Evolutionary conservation across 192 early-diverging fungal species (phyloP), one percentile per base, ranked within the genome.

Genomic region (Lobosporangium transversale): DNA sequence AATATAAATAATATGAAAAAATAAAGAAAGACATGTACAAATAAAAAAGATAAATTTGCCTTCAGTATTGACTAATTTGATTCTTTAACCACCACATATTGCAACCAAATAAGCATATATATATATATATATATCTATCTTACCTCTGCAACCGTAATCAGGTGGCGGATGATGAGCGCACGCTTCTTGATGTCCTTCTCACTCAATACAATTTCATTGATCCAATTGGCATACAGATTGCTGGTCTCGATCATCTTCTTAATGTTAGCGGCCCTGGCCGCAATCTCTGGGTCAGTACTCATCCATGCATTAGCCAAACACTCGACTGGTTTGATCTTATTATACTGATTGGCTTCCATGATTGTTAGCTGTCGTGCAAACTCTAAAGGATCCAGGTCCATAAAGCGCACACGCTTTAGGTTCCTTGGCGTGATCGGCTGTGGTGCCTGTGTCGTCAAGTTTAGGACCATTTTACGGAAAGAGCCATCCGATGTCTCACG

Each of bases 311-410:
- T 94, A 65, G 91, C 88, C 48, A 99, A 79, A 65, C 94, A 97
- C 81, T 99, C 97, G 6, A 89, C 85, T 18, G 94, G 92, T 43
- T 89, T 86, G 66, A 99, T 93, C 63, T 87, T 85, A 73, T 87
- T 91, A 68, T 92, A 98, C 14, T 89, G 67, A 31, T 85, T 89
- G 11, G 86, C 89, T 62, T 97, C 96, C 84, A 96, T 89, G 64
- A 99, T 86, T 10, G 97, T 99, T 64, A 99, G 84, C 79, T 99
- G 97, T 21, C 97, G 87, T 1, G 95, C 96, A 47, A 98, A 85
- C 79, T 99, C 97, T 48, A 93, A 79, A 6, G 97, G 88, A 69
- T 97, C 94, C 56, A 99, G 76, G 56, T 99, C 97, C 79, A 95
- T 62, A 49, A 98, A 84, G 58, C 83, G 86, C 78, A 98, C 81